Evolutionary conservation across 106 monocot genomes (phyloP).

Genomic region (Dioscorea zingiberensis): DNA sequence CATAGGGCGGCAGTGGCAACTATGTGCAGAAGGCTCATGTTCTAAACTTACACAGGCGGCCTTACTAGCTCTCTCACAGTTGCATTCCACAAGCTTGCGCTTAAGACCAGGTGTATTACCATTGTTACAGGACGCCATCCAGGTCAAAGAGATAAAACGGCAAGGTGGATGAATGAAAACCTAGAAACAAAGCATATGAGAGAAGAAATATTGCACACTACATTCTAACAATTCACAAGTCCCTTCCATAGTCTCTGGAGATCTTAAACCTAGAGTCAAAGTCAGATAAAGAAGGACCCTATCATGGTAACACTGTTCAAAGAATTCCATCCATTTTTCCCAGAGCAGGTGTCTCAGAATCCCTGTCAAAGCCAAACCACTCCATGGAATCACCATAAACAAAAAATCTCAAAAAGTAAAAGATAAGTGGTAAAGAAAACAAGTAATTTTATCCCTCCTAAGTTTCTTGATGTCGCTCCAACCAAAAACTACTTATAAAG

Average conservation of each 20-base stretch:
- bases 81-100: constrained; percentile 27
- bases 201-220: not conserved
- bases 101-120: constrained; percentile 10
- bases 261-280: not conserved
- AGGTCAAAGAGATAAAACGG: too few species aligned
- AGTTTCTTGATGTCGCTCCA: too few species aligned
- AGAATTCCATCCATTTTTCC: not conserved
- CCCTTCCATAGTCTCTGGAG: not conserved
- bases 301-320: not conserved
- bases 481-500: too few species aligned
- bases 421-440: not conserved
- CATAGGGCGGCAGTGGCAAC: constrained; percentile 14
- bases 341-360: not conserved
- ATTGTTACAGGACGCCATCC: constrained; percentile 7
- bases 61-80: constrained; percentile 7
- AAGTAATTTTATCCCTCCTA: too few species aligned
- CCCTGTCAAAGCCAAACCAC: not conserved
- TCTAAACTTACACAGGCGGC: constrained; percentile 1
- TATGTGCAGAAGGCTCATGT: constrained; percentile 1
- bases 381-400: not conserved
- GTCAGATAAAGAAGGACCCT: not conserved
- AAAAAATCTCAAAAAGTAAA: not conserved
- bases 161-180: not conserved
- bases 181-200: not conserved
- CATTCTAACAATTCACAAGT: not conserved